These are phyloP conservation scores for Tylopilus balloui DNA, from an alignment of 768 basidiomycete genomes.

Conservation along the genomic window DNA sequence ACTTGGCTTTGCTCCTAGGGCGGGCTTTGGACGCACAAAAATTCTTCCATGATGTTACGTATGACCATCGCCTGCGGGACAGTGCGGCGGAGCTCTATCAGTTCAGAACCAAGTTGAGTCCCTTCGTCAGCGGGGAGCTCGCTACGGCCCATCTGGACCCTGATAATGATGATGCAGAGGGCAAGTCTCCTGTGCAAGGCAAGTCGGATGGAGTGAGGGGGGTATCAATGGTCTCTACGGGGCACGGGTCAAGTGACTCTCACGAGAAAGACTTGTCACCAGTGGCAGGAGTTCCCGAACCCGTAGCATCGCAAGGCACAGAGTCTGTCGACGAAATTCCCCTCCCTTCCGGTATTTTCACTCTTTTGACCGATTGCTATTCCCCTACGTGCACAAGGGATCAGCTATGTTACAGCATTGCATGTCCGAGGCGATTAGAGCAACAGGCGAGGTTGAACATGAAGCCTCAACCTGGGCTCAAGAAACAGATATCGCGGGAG, in stretches of 20 bases:
- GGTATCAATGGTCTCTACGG: constrained; percentile 23
- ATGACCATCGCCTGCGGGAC: constrained; percentile 93
- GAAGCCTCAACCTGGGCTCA: constrained; percentile 87
- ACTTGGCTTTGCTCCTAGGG: constrained; percentile 91
- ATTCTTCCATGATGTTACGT: constrained; percentile 99
- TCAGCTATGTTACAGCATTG: constrained; percentile 94
- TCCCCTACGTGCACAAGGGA: constrained; percentile 95
- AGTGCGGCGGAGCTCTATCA: constrained; percentile 88
- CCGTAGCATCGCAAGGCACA: constrained; percentile 36
- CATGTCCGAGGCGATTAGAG: constrained; percentile 89
- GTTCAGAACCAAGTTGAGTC: constrained; percentile 81
- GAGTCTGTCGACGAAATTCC: constrained; percentile 56
- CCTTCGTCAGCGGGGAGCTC: constrained; percentile 78
- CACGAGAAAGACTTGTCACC: constrained; percentile 34
- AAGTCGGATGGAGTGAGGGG: constrained; percentile 20
- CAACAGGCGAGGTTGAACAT: constrained; percentile 93
- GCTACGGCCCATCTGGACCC: constrained; percentile 32
- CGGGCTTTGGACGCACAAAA: constrained; percentile 96
- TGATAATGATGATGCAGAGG: constrained; percentile 34
- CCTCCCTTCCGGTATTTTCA: constrained; percentile 92
- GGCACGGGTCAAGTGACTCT: constrained; percentile 34
- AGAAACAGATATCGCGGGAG: constrained; percentile 77
- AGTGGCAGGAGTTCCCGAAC: constrained; percentile 16
- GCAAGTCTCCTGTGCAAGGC: constrained; percentile 25
- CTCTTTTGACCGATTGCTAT: constrained; percentile 94